phyloP scores from a whole-genome alignment of 805 yeast species.

The Pichia paraexigua region DNA sequence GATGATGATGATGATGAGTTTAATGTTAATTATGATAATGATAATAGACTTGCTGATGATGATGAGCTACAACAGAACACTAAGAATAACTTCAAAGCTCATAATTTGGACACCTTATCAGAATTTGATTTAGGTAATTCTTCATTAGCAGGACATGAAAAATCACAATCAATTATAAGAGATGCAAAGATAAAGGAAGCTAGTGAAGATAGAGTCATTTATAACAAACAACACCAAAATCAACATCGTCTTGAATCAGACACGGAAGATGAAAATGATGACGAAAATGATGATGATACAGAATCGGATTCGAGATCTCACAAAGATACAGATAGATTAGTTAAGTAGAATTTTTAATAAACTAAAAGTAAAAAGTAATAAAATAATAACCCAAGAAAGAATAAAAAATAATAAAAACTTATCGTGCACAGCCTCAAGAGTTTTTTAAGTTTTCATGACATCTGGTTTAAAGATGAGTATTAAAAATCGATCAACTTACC shows the following conservation, averaged over 20 bases:
- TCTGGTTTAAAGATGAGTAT: too few relatives aligned
- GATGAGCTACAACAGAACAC: not conserved
- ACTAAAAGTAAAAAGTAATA: not conserved
- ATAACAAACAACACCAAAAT: not conserved
- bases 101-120: not conserved
- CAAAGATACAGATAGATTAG: not conserved
- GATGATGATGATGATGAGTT: slow-evolving; percentile 8
- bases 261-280: not conserved
- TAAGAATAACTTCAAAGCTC: not conserved
- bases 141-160: not conserved
- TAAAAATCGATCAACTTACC: too few relatives aligned
- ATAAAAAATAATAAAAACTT: too few relatives aligned
- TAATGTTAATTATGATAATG: slow-evolving; percentile 6
- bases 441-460: too few relatives aligned
- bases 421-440: not conserved
- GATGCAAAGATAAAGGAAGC: not conserved
- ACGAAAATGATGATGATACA: not conserved
- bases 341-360: not conserved
- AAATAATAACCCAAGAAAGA: not conserved
- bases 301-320: not conserved
- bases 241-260: not conserved
- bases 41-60: slow-evolving; percentile 2
- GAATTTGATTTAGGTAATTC: slow-evolving; percentile 7
- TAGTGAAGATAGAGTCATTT: not conserved
- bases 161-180: not conserved